phyloP scores from a whole-genome alignment of 139 green algal species.

The Mychonastes homosphaera region DNA sequence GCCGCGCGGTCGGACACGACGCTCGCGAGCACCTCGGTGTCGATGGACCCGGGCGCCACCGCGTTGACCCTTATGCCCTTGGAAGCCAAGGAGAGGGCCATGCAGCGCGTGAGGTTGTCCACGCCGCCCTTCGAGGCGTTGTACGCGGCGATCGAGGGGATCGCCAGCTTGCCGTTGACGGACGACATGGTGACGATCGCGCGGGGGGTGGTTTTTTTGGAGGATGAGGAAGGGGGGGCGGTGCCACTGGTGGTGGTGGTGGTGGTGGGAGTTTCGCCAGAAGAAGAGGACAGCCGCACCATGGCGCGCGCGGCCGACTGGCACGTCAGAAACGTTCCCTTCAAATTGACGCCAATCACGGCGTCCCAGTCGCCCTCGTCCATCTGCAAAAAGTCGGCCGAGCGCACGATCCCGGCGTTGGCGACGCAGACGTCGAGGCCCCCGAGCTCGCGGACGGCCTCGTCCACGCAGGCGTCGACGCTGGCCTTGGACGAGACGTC shows the following conservation, averaged over 20 bases:
- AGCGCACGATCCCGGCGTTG: conserved; percentile 60
- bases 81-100: conserved; percentile 62
- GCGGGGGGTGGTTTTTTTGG: conserved; percentile 18
- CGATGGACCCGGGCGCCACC: conserved; percentile 70
- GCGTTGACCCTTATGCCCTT: conserved; percentile 78
- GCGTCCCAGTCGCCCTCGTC: conserved; percentile 68
- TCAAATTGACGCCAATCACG: conserved; percentile 77
- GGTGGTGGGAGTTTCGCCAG: too few relatives aligned
- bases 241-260: too few relatives aligned
- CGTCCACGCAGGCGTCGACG: conserved; percentile 42
- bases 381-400: conserved; percentile 72
- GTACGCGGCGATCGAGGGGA: conserved; percentile 54
- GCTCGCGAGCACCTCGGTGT: conserved; percentile 64
- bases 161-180: conserved; percentile 72
- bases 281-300: conserved; percentile 28
- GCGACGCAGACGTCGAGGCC: conserved; percentile 57
- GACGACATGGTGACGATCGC: conserved; percentile 75
- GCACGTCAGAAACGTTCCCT: conserved; percentile 55
- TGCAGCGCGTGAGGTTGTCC: conserved; percentile 70
- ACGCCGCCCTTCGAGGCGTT: conserved; percentile 79
- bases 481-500: conserved; percentile 51
- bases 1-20: conserved; percentile 47
- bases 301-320: conserved; percentile 22
- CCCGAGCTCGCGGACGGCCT: conserved; percentile 43
- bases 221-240: too few relatives aligned